Evolutionary conservation across 2,329 filamentous ascomycete species (phyloP).

Genomic region (Fusarium sacchari): DNA sequence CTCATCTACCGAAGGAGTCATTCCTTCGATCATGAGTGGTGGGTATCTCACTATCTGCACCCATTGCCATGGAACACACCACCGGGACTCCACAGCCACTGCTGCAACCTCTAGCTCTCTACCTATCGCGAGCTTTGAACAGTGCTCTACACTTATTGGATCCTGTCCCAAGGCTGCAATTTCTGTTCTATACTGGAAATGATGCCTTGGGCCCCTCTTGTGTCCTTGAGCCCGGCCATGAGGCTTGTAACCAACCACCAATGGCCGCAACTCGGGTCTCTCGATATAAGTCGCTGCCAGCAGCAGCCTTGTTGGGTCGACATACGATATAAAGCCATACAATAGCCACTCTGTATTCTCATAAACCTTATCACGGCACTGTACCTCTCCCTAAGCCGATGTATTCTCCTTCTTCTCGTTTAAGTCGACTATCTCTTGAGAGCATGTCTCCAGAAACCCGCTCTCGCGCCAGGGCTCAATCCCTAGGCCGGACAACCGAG

Average conservation of each 20-base stretch:
- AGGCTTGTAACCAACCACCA: constrained; percentile 35
- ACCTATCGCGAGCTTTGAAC: not conserved
- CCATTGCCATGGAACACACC: constrained; percentile 3
- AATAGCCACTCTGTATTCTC: not conserved
- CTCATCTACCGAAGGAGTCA: constrained; percentile 19
- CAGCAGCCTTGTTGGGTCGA: constrained; percentile 1
- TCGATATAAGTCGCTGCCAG: constrained; percentile 1
- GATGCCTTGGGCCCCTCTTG: constrained; percentile 31
- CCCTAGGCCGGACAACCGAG: constrained; percentile 5
- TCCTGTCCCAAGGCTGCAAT: not conserved
- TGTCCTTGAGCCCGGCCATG: constrained; percentile 22
- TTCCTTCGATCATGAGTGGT: constrained; percentile 12
- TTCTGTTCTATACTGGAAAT: constrained; percentile 6
- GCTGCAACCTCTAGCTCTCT: constrained; percentile 3
- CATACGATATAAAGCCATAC: constrained; percentile 36
- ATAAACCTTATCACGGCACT: not conserved
- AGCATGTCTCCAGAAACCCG: constrained; percentile 44
- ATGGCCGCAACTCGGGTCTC: constrained; percentile 31
- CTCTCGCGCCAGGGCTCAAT: constrained; percentile 23
- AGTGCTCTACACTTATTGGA: not conserved
- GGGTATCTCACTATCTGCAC: not conserved
- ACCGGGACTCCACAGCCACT: constrained; percentile 35
- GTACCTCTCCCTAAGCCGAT: constrained; percentile 26
- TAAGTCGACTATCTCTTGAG: constrained; percentile 46
- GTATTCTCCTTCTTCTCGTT: constrained; percentile 41